phyloP scores from a whole-genome alignment of 2,329 filamentous ascomycete genomes.

The Phialophora tarda region DNA sequence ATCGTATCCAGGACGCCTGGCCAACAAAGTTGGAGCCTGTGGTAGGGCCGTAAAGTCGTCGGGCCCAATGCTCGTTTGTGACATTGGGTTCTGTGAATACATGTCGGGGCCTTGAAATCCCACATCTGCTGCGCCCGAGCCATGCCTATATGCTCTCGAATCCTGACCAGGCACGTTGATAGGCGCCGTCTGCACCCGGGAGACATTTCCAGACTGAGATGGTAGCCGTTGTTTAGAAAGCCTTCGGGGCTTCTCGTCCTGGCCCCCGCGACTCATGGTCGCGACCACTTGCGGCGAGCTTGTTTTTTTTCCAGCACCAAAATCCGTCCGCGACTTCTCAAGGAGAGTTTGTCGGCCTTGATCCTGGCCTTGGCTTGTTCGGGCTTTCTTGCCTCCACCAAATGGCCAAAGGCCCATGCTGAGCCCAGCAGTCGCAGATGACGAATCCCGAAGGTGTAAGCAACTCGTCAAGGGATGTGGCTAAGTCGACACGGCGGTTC shows the following conservation, averaged over 20 bases:
- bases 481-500: conserved; percentile 25
- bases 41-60: conserved; percentile 51
- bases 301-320: background rate
- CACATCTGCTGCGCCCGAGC: conserved; percentile 12
- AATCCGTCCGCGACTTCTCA: conserved; percentile 27
- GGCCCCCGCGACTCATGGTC: conserved; percentile 27
- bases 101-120: conserved; percentile 20
- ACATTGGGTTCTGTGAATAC: conserved; percentile 43
- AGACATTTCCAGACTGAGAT: conserved; percentile 26
- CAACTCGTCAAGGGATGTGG: conserved; percentile 27
- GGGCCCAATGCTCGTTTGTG: conserved; percentile 47
- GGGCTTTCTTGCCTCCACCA: conserved; percentile 38
- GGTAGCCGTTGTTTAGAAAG: conserved; percentile 34
- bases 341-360: conserved; percentile 26
- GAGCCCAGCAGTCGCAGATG: conserved; percentile 25
- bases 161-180: conserved; percentile 20
- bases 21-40: conserved; percentile 57
- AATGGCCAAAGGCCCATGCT: conserved; percentile 42
- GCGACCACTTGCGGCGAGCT: conserved; percentile 24
- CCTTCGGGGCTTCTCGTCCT: conserved; percentile 30
- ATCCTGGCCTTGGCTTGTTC: conserved; percentile 26
- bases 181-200: conserved; percentile 23
- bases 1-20: conserved; percentile 66
- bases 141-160: conserved; percentile 17
- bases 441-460: conserved; percentile 4